phyloP scores from a whole-genome alignment of 2,329 filamentous ascomycete species.

The Keithomyces neogunnii region DNA sequence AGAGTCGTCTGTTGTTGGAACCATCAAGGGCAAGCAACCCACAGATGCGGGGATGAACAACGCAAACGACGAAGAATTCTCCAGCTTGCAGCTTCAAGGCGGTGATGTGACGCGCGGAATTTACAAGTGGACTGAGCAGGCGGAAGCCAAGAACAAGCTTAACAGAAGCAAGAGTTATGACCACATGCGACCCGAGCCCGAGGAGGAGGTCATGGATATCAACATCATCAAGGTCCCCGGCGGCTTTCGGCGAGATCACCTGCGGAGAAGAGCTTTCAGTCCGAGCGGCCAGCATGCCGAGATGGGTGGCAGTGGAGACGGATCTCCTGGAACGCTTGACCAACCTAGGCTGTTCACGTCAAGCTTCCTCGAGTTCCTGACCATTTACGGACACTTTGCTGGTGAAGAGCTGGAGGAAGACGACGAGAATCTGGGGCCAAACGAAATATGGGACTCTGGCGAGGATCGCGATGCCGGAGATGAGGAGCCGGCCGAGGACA shows the following conservation, averaged over 20 bases:
- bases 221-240: conserved; percentile 87
- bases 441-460: conserved; percentile 87
- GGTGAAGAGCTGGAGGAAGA: conserved; percentile 96
- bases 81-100: conserved; percentile 83
- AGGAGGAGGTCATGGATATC: conserved; percentile 76
- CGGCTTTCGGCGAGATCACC: conserved; percentile 84
- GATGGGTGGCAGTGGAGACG: conserved; percentile 23
- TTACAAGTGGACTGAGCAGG: conserved; percentile 93
- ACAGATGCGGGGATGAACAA: conserved; percentile 27
- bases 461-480: conserved; percentile 61
- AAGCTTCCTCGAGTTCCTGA: conserved; percentile 93
- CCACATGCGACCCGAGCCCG: conserved; percentile 65
- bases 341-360: conserved; percentile 63
- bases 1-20: conserved; percentile 34
- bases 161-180: conserved; percentile 86
- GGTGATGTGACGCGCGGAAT: conserved; percentile 92
- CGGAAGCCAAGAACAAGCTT: conserved; percentile 58
- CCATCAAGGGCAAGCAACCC: conserved; percentile 45
- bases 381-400: conserved; percentile 93
- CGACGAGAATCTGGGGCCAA: conserved; percentile 76
- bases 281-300: conserved; percentile 30
- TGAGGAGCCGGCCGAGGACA: conserved; percentile 78
- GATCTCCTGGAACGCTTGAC: conserved; percentile 20
- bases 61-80: conserved; percentile 74
- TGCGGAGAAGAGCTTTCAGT: conserved; percentile 66